Evolutionary conservation across 78 protist genomes (phyloP).

Genomic region (Dictyostelium intermedium): DNA sequence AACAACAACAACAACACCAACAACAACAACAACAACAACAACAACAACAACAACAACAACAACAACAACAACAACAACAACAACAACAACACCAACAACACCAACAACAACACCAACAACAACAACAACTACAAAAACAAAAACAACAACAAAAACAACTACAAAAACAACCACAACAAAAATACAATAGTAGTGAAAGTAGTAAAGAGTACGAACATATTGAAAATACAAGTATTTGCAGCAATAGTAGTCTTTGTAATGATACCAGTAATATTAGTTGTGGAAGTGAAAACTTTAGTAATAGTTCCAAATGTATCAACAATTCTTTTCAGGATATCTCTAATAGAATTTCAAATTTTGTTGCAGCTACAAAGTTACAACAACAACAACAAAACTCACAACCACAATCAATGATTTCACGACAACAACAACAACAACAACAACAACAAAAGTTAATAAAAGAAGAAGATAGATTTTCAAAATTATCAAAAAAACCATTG

Average conservation of each 20-base stretch:
- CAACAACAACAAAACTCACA: neutral
- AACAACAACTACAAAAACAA: neutral
- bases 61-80: neutral
- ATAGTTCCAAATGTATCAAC: neutral
- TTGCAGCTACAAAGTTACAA: neutral
- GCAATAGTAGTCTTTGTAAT: neutral
- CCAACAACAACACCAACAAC: neutral
- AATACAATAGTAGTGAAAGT: neutral
- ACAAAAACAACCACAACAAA: neutral
- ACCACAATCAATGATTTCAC: neutral
- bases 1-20: conserved; percentile 8
- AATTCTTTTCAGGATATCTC: neutral
- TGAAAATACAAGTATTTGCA: neutral
- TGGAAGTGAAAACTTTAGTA: neutral
- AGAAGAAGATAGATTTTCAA: neutral
- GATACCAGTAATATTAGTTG: neutral
- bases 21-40: conserved; percentile 21
- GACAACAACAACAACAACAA: neutral
- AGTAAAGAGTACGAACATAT: neutral
- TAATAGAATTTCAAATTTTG: neutral
- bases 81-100: neutral
- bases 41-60: conserved; percentile 9
- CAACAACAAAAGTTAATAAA: neutral
- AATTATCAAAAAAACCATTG: neutral
- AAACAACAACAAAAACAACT: neutral